Conservation (phyloP, 1,284 basidiomycete genomes). For the Thecaphora frezii region DNA sequence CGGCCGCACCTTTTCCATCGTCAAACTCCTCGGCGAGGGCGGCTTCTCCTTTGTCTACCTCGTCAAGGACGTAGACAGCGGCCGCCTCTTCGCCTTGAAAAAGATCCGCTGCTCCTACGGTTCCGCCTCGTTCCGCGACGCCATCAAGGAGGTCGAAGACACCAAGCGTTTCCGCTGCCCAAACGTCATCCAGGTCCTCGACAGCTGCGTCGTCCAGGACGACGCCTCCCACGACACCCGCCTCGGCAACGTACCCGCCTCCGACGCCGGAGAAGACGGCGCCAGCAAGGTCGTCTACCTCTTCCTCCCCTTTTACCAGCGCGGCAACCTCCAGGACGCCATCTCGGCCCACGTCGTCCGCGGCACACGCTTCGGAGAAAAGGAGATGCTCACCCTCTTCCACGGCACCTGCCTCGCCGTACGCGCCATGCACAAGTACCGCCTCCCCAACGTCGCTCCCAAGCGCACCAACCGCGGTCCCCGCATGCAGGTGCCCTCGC, state of each 20-base stretch:
- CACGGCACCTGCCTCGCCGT: slow-evolving; percentile 90
- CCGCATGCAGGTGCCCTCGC: no score
- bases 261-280: slow-evolving; percentile 31
- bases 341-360: slow-evolving; percentile 86
- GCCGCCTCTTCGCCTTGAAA: slow-evolving; percentile 55
- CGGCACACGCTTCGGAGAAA: slow-evolving; percentile 79
- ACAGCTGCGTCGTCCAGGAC: slow-evolving; percentile 56
- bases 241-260: slow-evolving; percentile 41
- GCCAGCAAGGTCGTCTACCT: slow-evolving; percentile 53
- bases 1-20: slow-evolving; percentile 48
- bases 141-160: slow-evolving; percentile 58
- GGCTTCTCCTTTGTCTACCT: slow-evolving; percentile 58
- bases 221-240: slow-evolving; percentile 22
- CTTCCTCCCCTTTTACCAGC: slow-evolving; percentile 85
- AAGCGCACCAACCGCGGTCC: slow-evolving; percentile 7
- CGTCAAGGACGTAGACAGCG: slow-evolving; percentile 50
- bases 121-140: slow-evolving; percentile 50
- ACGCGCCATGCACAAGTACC: slow-evolving; percentile 78
- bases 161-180: slow-evolving; percentile 56
- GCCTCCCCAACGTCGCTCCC: slow-evolving; percentile 32
- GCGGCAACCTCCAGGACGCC: slow-evolving; percentile 83
- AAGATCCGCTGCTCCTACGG: slow-evolving; percentile 58
- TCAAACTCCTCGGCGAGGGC: slow-evolving; percentile 56
- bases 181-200: slow-evolving; percentile 54
- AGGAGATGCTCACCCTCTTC: slow-evolving; percentile 83